A percentile compares a stretch with the other conserved stretches of the same genome.
Evolutionary conservation across 257 asterid species (phyloP).

Genomic region (Hygrophila difformis): DNA sequence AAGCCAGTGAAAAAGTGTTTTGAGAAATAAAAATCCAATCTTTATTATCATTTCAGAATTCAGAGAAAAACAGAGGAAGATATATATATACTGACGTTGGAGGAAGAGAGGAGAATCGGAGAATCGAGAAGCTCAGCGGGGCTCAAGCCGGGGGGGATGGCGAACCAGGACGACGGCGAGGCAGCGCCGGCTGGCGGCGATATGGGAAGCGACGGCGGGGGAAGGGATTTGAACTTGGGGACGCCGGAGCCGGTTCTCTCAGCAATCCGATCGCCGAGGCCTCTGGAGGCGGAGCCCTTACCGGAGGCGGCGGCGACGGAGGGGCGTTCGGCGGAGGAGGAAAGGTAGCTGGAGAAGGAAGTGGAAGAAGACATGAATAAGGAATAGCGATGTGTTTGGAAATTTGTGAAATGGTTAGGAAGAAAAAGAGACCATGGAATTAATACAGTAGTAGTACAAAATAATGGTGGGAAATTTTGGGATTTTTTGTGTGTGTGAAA

Average conservation of each 20-base stretch:
- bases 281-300: conserved; percentile 20
- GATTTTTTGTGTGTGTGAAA: too few species aligned
- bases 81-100: conserved; percentile 30
- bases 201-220: conserved; percentile 78
- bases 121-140: conserved; percentile 78
- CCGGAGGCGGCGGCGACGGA: conserved; percentile 17
- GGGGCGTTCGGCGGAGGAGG: conserved; percentile 43
- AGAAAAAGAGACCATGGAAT: background rate
- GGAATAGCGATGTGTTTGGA: too few species aligned
- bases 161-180: conserved; percentile 77
- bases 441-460: too few species aligned
- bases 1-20: background rate
- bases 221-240: conserved; percentile 70
- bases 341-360: conserved; percentile 53
- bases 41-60: background rate
- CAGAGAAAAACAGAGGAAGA: background rate
- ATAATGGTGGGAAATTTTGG: too few species aligned
- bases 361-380: conserved; percentile 28
- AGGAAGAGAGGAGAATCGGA: conserved; percentile 55
- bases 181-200: conserved; percentile 44
- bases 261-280: conserved; percentile 51
- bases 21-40: background rate
- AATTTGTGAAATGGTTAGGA: conserved; percentile 10
- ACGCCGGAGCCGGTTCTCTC: conserved; percentile 62
- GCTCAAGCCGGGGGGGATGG: conserved; percentile 78